phyloP scores from a whole-genome alignment of 495 filamentous ascomycete species.

The Achaetomiella virescens region DNA sequence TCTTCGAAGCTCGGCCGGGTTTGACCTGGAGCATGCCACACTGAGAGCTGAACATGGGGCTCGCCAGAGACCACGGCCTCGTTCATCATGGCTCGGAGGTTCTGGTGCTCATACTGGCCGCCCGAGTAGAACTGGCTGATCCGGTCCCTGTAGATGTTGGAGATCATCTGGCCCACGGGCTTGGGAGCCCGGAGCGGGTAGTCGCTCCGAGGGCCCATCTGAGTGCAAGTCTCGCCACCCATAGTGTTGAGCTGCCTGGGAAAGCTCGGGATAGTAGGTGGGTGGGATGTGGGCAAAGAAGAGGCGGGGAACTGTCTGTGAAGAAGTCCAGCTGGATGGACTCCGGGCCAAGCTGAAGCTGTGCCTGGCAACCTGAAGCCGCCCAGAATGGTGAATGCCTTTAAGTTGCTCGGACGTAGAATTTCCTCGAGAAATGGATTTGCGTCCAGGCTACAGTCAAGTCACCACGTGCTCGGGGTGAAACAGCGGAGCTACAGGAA shows the following conservation, averaged over 20 bases:
- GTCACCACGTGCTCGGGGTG: not conserved
- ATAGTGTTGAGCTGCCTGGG: constrained; percentile 9
- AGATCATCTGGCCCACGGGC: constrained; percentile 74
- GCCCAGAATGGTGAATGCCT: no score
- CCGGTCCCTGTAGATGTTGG: constrained; percentile 78
- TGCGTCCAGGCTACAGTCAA: no score
- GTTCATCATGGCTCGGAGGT: constrained; percentile 70
- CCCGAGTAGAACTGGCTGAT: constrained; percentile 69
- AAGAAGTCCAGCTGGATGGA: not conserved
- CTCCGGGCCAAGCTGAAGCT: not conserved
- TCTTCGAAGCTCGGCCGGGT: constrained; percentile 84
- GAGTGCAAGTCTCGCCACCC: constrained; percentile 29
- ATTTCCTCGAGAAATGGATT: not conserved
- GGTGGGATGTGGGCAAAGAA: not conserved
- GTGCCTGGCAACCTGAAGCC: not conserved
- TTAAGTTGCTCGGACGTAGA: not conserved
- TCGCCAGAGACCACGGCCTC: constrained; percentile 66
- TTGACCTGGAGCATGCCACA: constrained; percentile 76
- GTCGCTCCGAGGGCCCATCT: constrained; percentile 27
- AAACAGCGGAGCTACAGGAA: not conserved
- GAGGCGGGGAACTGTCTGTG: not conserved
- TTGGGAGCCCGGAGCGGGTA: constrained; percentile 44
- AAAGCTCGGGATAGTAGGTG: not conserved
- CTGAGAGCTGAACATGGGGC: constrained; percentile 75
- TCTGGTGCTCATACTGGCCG: constrained; percentile 76